Conservation (phyloP, 805 yeast species). For the Kregervanrija delftensis region DNA sequence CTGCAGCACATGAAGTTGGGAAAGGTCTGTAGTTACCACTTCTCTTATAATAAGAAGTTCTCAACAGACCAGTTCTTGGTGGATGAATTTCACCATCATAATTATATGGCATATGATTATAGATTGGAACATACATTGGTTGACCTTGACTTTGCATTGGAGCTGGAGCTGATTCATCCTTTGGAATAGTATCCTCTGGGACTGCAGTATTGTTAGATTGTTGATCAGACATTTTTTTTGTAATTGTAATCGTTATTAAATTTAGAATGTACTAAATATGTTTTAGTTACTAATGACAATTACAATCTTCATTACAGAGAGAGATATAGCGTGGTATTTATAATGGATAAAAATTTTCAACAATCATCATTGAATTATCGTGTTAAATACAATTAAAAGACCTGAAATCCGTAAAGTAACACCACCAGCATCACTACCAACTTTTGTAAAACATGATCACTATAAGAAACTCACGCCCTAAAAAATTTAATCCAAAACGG, state of each 20-base stretch:
- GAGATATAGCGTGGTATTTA: no score
- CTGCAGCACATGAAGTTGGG: conserved; percentile 45
- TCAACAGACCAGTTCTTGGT: conserved; percentile 34
- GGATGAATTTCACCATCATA: conserved; percentile 26
- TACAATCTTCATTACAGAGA: no score
- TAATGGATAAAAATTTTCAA: no score
- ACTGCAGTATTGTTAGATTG: conserved; percentile 22
- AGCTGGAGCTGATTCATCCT: conserved; percentile 13
- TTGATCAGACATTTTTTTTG: conserved; percentile 15
- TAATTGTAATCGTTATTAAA: neutral
- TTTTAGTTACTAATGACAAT: no score
- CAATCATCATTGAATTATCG: no score
- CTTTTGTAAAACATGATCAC: no score
- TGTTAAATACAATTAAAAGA: no score
- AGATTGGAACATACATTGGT: conserved; percentile 2
- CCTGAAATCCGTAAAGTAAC: no score
- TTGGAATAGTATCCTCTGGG: conserved; percentile 10
- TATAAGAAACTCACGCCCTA: no score
- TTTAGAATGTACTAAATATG: no score
- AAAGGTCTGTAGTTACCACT: conserved; percentile 35
- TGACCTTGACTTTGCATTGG: conserved; percentile 4
- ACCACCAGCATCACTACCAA: no score
- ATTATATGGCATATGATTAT: conserved; percentile 10
- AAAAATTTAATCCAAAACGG: no score
- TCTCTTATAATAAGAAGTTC: conserved; percentile 37